A percentile compares a stretch with the other conserved stretches of the same genome.
Evolutionary conservation across 192 early-diverging fungal species (phyloP).

Genomic region (Linnemannia hyalina): DNA sequence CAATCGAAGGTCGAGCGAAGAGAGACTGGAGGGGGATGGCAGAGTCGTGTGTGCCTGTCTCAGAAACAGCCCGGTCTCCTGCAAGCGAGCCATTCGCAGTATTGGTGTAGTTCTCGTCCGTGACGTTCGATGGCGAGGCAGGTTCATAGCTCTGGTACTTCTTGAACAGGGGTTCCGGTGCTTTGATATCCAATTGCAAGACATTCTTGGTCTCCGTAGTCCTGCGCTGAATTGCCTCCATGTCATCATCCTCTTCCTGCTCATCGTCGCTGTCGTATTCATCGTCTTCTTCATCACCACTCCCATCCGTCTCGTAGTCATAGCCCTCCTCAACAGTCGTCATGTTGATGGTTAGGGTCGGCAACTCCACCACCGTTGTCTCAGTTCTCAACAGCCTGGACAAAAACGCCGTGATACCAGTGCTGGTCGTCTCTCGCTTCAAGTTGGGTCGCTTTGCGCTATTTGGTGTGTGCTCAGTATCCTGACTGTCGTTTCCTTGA

Average conservation of each 20-base stretch:
- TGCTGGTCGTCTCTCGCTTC: conserved; percentile 12
- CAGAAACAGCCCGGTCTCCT: conserved; percentile 7
- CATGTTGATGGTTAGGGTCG: conserved; percentile 24
- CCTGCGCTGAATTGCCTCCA: neutral
- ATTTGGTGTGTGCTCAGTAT: neutral
- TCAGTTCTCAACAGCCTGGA: conserved; percentile 15
- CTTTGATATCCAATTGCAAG: neutral
- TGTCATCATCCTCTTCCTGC: conserved; percentile 9
- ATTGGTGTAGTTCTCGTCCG: neutral
- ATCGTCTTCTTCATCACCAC: conserved; percentile 9
- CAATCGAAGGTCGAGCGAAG: neutral
- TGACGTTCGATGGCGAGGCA: neutral
- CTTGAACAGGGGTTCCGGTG: neutral
- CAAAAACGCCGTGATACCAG: conserved; percentile 20
- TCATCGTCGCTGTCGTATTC: conserved; percentile 8
- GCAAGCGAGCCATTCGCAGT: neutral
- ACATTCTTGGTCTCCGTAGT: neutral
- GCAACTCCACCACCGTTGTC: conserved; percentile 18
- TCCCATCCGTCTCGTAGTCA: conserved; percentile 1
- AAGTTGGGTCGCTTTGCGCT: neutral
- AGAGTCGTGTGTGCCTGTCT: conserved; percentile 2
- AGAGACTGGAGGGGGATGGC: conserved; percentile 10
- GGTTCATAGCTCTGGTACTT: neutral
- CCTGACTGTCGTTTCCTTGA: neutral
- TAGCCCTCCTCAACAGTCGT: conserved; percentile 23